Percentiles rank a stretch among this genome's conserved stretches.
Evolutionary conservation across 306 rosid genomes (phyloP).

Genomic region (Hylodesmum podocarpum): DNA sequence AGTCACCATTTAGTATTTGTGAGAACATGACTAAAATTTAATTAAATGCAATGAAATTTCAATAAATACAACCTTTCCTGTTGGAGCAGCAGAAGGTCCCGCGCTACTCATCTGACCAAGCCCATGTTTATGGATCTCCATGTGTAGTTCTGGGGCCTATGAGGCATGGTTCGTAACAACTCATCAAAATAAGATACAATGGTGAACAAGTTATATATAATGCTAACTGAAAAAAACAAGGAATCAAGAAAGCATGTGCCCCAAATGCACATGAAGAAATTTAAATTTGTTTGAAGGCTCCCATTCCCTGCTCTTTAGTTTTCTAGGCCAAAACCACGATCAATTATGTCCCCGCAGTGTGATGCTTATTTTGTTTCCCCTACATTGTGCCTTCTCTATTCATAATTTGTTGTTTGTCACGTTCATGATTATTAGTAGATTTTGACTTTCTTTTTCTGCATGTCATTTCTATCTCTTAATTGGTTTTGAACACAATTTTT

Average conservation of each 20-base stretch:
- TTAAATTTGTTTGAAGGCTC: neutral
- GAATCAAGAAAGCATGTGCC: constrained; percentile 8
- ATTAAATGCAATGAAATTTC: neutral
- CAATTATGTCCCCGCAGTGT: neutral
- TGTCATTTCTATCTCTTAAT: neutral
- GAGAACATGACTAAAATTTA: constrained; percentile 1
- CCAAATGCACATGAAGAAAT: neutral
- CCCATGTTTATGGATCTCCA: constrained; percentile 67
- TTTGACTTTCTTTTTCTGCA: neutral
- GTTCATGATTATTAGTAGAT: neutral
- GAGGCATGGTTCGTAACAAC: constrained; percentile 7
- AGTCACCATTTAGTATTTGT: neutral
- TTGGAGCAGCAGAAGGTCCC: constrained; percentile 51
- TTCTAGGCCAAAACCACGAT: neutral
- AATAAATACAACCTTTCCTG: constrained; percentile 48
- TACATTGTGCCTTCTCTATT: neutral
- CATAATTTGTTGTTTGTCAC: neutral
- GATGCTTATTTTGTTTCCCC: neutral
- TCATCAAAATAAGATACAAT: constrained; percentile 10
- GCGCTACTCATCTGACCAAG: constrained; percentile 52
- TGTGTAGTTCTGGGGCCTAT: constrained; percentile 75
- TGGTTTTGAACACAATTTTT: neutral
- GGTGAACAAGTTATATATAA: neutral
- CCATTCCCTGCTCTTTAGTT: neutral
- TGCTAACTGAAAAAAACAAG: neutral